Evolutionary conservation across 306 rosid species (phyloP), one percentile per base, ranked within the genome.

Genomic region (Boehmeria nivea): DNA sequence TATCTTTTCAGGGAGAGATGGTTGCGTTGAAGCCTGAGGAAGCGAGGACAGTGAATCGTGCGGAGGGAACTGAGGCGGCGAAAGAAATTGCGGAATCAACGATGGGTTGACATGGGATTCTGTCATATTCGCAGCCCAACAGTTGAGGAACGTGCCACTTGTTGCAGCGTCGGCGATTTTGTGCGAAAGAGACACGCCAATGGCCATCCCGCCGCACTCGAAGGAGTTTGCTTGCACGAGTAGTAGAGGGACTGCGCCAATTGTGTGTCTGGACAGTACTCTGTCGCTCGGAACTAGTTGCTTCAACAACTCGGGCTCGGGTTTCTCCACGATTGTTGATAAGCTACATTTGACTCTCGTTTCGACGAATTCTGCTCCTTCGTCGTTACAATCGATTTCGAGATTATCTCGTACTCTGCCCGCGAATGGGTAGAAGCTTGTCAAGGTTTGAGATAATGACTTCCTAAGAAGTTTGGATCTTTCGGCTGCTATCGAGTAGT

Each of bases 141-240:
- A 19, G 13, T 23, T 47, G 53, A 47, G 53, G 27, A 19, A 17
- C 13, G 15, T 19, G 25, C 14, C 7, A 2, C 5, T 20, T 12
- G 53, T 8, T 10, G 15, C 13, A 19, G 18, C 53, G 25, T 47
- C 53, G 26, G n/a, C 31, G 12, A 47, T 23, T 17, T 47, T 47
- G 25, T 47, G 53, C 53, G 53, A 19, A 11, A 19, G 25, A 12
- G 7, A 47, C 2, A 22, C 27, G 3, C 53, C 25, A 2, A 47
- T 47, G 3, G 53, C 4, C 27, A 47, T 47, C 15, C 27, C 53
- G 1, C 53, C 53, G n/a, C 53, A 47, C 12, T 47, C 53, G 53
- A 47, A 47, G 27, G 16, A 47, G 31, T 8, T 47, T 11, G 14
- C 26, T 47, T 3, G 25, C 26, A 47, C 27, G 12, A 20, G n/a